phyloP scores from a whole-genome alignment of 306 rosid genomes.

The Styphnolobium japonicum region DNA sequence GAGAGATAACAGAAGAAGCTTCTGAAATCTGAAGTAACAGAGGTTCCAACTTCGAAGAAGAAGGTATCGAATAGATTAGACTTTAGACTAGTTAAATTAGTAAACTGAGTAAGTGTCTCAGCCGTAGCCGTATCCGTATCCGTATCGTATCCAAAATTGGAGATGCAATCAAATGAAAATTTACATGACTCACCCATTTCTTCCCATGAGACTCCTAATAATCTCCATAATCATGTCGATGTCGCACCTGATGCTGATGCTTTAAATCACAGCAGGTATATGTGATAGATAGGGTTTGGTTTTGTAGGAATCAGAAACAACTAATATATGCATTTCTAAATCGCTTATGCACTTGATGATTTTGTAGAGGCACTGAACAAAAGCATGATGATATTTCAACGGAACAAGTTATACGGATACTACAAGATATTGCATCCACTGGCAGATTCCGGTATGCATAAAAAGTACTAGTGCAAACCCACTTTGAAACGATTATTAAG shows the following conservation, averaged over 20 bases:
- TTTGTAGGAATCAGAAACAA: too few relatives aligned
- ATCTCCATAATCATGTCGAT: conserved; percentile 29
- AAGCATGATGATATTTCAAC: conserved; percentile 21
- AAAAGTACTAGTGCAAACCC: not conserved
- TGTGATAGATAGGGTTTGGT: conserved; percentile 11
- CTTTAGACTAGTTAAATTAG: too few relatives aligned
- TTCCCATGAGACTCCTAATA: conserved; percentile 40
- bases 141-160: too few relatives aligned
- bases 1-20: too few relatives aligned
- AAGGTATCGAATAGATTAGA: too few relatives aligned
- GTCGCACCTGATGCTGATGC: too few relatives aligned
- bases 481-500: not conserved
- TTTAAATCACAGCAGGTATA: conserved; percentile 30
- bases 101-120: too few relatives aligned
- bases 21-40: too few relatives aligned
- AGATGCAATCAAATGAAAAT: conserved; percentile 44
- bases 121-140: too few relatives aligned
- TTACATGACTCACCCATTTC: conserved; percentile 29
- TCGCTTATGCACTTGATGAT: not conserved
- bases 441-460: conserved; percentile 37
- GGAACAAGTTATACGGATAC: conserved; percentile 30
- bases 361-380: conserved; percentile 21
- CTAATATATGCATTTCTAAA: too few relatives aligned
- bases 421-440: conserved; percentile 43
- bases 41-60: too few relatives aligned